phyloP scores from a whole-genome alignment of 73 alveolate species.

The Paramecium caudatum region DNA sequence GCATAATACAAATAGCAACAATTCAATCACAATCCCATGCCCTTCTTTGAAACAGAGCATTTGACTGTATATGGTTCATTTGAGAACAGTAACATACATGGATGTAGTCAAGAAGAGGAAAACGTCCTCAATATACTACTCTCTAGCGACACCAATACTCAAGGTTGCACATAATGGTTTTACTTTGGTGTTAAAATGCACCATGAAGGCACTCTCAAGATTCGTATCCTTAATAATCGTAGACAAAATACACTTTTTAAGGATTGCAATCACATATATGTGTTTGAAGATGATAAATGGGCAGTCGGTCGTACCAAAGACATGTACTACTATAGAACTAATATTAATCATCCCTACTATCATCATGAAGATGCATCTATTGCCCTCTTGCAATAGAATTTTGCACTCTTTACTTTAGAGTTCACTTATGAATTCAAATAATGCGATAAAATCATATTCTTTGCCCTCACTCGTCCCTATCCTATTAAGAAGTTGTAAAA shows the following conservation, averaged over 20 bases:
- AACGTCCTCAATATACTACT: slow-evolving; percentile 23
- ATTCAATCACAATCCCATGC: slow-evolving; percentile 15
- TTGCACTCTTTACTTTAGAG: slow-evolving; percentile 20
- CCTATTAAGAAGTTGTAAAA: slow-evolving; percentile 13
- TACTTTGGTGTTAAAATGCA: slow-evolving; percentile 72
- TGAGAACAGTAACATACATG: slow-evolving; percentile 59
- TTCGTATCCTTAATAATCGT: slow-evolving; percentile 67
- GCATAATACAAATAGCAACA: slow-evolving; percentile 28
- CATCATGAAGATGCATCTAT: slow-evolving; percentile 38
- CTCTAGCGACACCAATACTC: slow-evolving; percentile 71
- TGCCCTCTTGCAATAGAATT: not conserved
- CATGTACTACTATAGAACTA: slow-evolving; percentile 51
- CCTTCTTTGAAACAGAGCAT: slow-evolving; percentile 12
- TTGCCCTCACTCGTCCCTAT: slow-evolving; percentile 37
- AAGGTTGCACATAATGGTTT: slow-evolving; percentile 77
- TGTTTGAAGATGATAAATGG: slow-evolving; percentile 57
- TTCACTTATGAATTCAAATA: slow-evolving; percentile 45
- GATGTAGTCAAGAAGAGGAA: slow-evolving; percentile 34
- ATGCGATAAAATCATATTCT: slow-evolving; percentile 26
- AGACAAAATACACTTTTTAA: slow-evolving; percentile 51
- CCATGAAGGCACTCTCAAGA: not conserved
- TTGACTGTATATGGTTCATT: slow-evolving; percentile 26
- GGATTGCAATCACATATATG: slow-evolving; percentile 49
- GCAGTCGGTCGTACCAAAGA: slow-evolving; percentile 32
- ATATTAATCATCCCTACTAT: slow-evolving; percentile 56